phyloP scores from a whole-genome alignment of 176 grass and related monocot genomes.

The Oryza nivara region DNA sequence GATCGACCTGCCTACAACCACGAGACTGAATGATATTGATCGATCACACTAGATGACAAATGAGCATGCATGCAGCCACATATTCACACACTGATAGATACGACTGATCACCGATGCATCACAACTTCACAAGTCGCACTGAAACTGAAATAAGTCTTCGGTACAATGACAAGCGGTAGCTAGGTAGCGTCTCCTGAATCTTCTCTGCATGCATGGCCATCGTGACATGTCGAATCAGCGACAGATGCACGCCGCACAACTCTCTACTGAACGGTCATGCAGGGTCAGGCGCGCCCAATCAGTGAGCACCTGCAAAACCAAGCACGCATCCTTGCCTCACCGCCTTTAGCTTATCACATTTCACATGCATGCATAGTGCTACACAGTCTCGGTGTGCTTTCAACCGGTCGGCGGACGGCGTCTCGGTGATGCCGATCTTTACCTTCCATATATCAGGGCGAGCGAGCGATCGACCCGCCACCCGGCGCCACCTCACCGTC shows the following conservation, averaged over 20 bases:
- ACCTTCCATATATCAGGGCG: conserved; percentile 3
- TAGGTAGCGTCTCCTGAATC: conserved; percentile 27
- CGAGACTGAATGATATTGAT: background rate
- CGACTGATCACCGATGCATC: background rate
- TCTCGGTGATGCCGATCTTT: background rate
- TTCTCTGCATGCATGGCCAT: conserved; percentile 4
- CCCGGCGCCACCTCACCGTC: conserved; percentile 35
- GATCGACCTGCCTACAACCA: background rate
- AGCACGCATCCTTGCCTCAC: background rate
- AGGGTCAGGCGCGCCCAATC: background rate
- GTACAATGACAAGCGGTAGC: background rate
- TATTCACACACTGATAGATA: background rate
- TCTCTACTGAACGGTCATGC: background rate
- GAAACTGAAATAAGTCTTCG: background rate
- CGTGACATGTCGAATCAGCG: conserved; percentile 20
- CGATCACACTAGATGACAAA: background rate
- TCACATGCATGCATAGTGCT: background rate
- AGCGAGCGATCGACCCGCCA: background rate
- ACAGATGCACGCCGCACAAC: background rate
- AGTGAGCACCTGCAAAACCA: conserved; percentile 13
- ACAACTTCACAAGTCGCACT: background rate
- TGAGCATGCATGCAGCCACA: background rate
- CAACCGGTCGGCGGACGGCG: conserved; percentile 1
- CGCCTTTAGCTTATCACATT: background rate
- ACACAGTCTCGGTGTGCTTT: conserved; percentile 15